Evolutionary conservation across 2,329 filamentous ascomycete genomes (phyloP).

Genomic region (Davidsoniella virescens): DNA sequence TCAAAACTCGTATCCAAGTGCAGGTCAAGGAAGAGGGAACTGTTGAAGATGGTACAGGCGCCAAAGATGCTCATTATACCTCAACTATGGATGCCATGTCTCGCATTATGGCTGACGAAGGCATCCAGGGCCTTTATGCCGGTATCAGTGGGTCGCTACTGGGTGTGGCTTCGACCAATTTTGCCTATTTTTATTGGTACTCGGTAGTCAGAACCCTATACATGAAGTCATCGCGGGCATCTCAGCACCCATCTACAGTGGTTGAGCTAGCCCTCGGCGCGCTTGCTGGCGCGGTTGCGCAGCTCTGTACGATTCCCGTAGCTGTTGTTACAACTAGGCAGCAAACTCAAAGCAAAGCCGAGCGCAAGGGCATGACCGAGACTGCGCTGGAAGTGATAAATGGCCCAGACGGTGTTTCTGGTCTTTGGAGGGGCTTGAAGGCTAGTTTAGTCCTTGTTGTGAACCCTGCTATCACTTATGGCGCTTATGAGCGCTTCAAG

Average conservation of each 20-base stretch:
- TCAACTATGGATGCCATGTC: slow-evolving; percentile 78
- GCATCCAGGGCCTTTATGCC: slow-evolving; percentile 66
- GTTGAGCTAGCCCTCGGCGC: slow-evolving; percentile 76
- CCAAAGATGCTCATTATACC: slow-evolving; percentile 55
- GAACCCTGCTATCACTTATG: slow-evolving; percentile 95
- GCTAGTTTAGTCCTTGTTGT: slow-evolving; percentile 89
- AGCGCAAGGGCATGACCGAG: slow-evolving; percentile 72
- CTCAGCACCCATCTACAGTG: slow-evolving; percentile 52
- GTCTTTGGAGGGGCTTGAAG: slow-evolving; percentile 89
- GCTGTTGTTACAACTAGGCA: slow-evolving; percentile 91
- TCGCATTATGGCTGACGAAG: slow-evolving; percentile 70
- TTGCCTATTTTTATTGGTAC: slow-evolving; percentile 99
- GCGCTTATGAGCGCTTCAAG: slow-evolving; percentile 81
- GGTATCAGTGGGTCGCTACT: slow-evolving; percentile 76
- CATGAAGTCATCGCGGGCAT: slow-evolving; percentile 37
- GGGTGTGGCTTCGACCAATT: slow-evolving; percentile 93
- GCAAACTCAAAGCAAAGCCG: slow-evolving; percentile 73
- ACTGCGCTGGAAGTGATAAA: slow-evolving; percentile 81
- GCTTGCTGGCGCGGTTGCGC: slow-evolving; percentile 73
- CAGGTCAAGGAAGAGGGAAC: slow-evolving; percentile 41
- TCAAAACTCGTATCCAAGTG: slow-evolving; percentile 92
- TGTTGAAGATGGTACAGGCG: slow-evolving; percentile 28
- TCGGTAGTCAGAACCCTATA: slow-evolving; percentile 74
- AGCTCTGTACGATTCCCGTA: slow-evolving; percentile 92
- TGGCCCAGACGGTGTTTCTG: slow-evolving; percentile 75